These are phyloP conservation scores for Candida mesenterica DNA, from an alignment of 1,139 yeast species.

Conservation along the genomic window DNA sequence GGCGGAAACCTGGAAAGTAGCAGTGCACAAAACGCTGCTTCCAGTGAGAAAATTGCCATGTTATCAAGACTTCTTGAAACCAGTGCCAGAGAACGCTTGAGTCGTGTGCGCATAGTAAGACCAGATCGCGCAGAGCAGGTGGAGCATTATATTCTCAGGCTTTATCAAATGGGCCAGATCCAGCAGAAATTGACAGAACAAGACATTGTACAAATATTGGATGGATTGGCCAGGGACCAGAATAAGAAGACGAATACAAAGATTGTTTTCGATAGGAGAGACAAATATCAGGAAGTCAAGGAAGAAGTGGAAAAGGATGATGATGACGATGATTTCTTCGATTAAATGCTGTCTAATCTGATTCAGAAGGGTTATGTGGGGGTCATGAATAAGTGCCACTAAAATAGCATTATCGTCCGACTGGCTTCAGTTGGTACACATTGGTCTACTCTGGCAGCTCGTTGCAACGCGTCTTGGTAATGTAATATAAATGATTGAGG, in stretches of 20 bases:
- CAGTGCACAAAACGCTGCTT: constrained; percentile 7
- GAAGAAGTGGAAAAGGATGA: constrained; percentile 13
- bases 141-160: constrained; percentile 72
- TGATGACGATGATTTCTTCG: constrained; percentile 18
- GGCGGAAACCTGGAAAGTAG: constrained; percentile 8
- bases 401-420: too few relatives aligned
- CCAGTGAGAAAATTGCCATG: constrained; percentile 32
- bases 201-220: constrained; percentile 79
- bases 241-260: constrained; percentile 57
- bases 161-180: constrained; percentile 79
- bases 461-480: too few relatives aligned
- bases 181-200: constrained; percentile 69
- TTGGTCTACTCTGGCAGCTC: too few relatives aligned
- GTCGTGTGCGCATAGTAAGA: constrained; percentile 83
- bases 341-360: constrained; percentile 5
- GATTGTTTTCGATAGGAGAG: constrained; percentile 37
- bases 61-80: constrained; percentile 74
- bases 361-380: constrained; percentile 1
- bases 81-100: constrained; percentile 82
- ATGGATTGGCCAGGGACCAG: constrained; percentile 80
- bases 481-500: too few relatives aligned
- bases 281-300: constrained; percentile 6
- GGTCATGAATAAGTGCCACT: too few relatives aligned
- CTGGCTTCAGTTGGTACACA: too few relatives aligned
- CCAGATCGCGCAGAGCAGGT: constrained; percentile 90